Evolutionary conservation across 345 rosid genomes (phyloP).

Genomic region (Bruguiera gymnorhiza): DNA sequence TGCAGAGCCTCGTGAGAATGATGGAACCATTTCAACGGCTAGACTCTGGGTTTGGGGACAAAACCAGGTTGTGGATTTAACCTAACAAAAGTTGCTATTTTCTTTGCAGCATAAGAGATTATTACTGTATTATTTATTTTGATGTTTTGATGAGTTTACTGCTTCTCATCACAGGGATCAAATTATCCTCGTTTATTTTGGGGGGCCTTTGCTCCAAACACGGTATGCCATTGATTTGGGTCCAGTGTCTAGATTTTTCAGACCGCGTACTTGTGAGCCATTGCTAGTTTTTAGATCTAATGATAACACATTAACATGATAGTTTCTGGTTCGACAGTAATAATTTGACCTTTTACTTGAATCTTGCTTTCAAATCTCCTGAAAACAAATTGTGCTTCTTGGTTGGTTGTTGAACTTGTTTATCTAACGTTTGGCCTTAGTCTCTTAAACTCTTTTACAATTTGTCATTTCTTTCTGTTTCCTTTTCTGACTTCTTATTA

Average conservation of each 20-base stretch:
- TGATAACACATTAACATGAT: too few species aligned
- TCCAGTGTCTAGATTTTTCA: background rate
- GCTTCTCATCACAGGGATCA: slow-evolving; percentile 58
- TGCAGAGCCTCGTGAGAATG: slow-evolving; percentile 73
- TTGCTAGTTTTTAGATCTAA: too few species aligned
- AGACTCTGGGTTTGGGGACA: slow-evolving; percentile 99
- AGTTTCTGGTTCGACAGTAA: too few species aligned
- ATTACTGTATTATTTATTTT: background rate
- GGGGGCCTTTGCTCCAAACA: slow-evolving; percentile 72
- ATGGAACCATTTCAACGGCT: slow-evolving; percentile 56
- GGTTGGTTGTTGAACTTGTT: background rate
- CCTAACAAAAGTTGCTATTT: background rate
- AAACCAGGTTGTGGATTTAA: slow-evolving; percentile 58
- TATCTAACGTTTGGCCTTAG: background rate
- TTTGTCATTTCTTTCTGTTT: background rate
- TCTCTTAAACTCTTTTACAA: background rate
- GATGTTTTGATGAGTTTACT: slow-evolving; percentile 1
- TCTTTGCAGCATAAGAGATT: background rate
- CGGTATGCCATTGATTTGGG: slow-evolving; percentile 39
- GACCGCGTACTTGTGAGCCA: background rate
- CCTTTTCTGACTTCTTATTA: too few species aligned
- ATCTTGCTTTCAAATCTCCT: background rate
- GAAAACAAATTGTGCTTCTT: background rate
- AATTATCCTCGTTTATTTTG: slow-evolving; percentile 78
- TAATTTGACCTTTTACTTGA: background rate